Evolutionary conservation across 768 basidiomycete species (phyloP).

Genomic region (Boletales sp.): DNA sequence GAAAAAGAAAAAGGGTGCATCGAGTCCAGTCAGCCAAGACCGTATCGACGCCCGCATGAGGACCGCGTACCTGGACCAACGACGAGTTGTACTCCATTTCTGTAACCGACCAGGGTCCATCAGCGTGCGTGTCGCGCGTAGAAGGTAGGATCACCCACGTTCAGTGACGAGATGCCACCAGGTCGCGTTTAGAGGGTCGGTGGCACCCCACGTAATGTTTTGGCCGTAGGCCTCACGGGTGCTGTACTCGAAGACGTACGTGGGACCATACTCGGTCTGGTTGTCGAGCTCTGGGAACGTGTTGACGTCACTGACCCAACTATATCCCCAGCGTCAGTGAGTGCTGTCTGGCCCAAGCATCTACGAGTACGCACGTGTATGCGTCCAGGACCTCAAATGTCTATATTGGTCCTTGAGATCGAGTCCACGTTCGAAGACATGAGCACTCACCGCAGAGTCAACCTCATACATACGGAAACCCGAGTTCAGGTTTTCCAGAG

Average conservation of each 20-base stretch:
- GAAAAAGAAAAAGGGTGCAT: no score
- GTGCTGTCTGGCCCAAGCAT: background rate
- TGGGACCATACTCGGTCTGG: slow-evolving; percentile 55
- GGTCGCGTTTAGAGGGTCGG: slow-evolving; percentile 70
- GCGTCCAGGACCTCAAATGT: slow-evolving; percentile 74
- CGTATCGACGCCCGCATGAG: background rate
- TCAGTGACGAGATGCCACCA: slow-evolving; percentile 81
- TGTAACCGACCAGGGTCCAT: background rate
- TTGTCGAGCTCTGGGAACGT: slow-evolving; percentile 52
- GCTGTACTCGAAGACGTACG: slow-evolving; percentile 59
- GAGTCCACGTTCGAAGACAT: background rate
- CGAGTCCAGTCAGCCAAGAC: background rate
- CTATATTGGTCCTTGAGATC: slow-evolving; percentile 27
- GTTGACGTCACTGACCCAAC: slow-evolving; percentile 63
- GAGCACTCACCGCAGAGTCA: slow-evolving; percentile 30
- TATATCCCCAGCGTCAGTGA: slow-evolving; percentile 22
- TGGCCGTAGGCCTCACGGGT: slow-evolving; percentile 64
- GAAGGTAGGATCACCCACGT: slow-evolving; percentile 33
- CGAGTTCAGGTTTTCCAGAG: slow-evolving; percentile 65
- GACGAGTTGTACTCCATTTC: slow-evolving; percentile 23
- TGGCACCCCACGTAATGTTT: slow-evolving; percentile 48
- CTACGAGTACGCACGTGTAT: slow-evolving; percentile 51
- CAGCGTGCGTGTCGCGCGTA: slow-evolving; percentile 59
- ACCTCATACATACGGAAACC: slow-evolving; percentile 54
- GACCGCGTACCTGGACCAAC: slow-evolving; percentile 19